Percentiles rank a stretch among this genome's conserved stretches.
These are phyloP conservation scores for Eucalyptus cloeziana DNA, from an alignment of 345 rosid species.

Conservation along the genomic window DNA sequence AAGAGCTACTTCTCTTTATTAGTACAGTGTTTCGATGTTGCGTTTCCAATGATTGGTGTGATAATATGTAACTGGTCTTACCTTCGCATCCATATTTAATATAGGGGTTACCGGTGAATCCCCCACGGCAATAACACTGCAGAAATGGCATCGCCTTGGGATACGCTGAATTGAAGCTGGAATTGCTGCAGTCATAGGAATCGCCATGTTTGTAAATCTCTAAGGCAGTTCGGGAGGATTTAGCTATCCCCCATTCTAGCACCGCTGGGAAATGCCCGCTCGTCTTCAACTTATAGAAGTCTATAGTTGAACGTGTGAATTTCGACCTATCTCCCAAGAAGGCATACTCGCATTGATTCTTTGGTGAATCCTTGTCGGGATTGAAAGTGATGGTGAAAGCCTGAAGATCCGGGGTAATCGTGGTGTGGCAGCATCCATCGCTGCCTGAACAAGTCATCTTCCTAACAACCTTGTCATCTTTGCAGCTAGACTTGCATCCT, in stretches of 20 bases:
- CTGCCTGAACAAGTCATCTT: background rate
- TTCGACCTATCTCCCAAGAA: background rate
- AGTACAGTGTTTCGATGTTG: background rate
- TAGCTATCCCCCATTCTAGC: background rate
- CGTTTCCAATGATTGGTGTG: background rate
- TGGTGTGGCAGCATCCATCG: background rate
- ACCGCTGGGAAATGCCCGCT: background rate
- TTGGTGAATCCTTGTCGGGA: accelerated
- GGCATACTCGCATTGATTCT: background rate
- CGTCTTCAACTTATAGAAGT: background rate
- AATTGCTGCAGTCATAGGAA: background rate
- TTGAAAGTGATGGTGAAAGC: background rate
- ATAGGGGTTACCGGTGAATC: background rate
- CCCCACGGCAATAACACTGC: accelerated
- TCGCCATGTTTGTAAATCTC: background rate
- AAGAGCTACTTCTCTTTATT: background rate
- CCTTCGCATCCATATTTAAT: background rate
- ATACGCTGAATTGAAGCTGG: background rate
- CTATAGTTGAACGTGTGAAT: accelerated
- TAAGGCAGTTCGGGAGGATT: background rate
- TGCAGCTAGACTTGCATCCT: background rate
- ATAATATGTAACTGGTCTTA: background rate
- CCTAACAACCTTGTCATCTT: background rate
- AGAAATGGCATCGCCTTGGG: background rate
- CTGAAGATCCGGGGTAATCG: background rate